Evolutionary conservation across 805 yeast genomes (phyloP), one percentile per base, ranked within the genome.

Genomic region (Candida nitratophila): DNA sequence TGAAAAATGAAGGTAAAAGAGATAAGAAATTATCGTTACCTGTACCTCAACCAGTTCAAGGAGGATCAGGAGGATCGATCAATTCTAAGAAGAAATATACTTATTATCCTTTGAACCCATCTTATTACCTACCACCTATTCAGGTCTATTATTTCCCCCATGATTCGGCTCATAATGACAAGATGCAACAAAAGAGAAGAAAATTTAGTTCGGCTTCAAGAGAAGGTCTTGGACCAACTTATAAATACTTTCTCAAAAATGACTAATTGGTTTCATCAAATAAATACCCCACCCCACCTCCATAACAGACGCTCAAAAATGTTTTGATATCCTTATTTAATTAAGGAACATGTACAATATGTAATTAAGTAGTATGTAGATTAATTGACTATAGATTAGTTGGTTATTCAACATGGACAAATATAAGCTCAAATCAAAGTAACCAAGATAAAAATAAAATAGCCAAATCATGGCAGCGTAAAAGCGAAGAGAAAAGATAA

Each of bases 121-220:
- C 70, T n/a, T 73, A 71, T 50, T 73, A 70, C 48, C 51, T 71
- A 33, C 77, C 77, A 4, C 77, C 77, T 4, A 66, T 73, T 30
- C 68, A 71, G 49, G 74, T 64, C 32, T 76, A 69, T 26, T 73
- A 71, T 51, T 71, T 73, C 49, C 77, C 77, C 0, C 77, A 73
- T 49, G 63, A 71, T 15, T 72, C 69, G 4, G 76, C 71, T 44
- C 75, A 64, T 40, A 52, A 48, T 17, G 44, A 37, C 3, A 47
- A 40, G 27, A 16, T 32, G 41, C 10, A 12, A 20, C 17, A 11
- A 11, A 27, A 29, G 7, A 14, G 17, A 12, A 16, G 40, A 5
- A 38, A 29, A 19, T 9, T 8, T 9, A 38, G 40, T 19, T 4
- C 26, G 17, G 24, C 24, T 7, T 16, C 33, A 24, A 14, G 26